These are phyloP conservation scores for Acacia pycnantha DNA, from an alignment of 331 rosid species.

Conservation along the genomic window DNA sequence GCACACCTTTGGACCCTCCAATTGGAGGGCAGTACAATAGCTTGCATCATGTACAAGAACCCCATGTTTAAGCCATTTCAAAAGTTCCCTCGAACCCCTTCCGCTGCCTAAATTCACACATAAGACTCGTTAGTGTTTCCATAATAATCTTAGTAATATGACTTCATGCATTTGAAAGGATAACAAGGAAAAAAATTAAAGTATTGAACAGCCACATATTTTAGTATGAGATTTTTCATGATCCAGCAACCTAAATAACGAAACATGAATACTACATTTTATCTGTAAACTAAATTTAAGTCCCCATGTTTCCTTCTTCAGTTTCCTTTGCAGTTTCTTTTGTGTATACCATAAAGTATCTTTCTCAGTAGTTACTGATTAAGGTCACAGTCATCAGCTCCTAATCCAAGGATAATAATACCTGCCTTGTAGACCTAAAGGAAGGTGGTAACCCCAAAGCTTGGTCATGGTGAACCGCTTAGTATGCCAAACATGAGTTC, in stretches of 20 bases:
- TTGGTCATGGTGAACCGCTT: constrained; percentile 82
- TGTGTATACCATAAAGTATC: not conserved
- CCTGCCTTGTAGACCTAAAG: constrained; percentile 81
- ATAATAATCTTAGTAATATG: not conserved
- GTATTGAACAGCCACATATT: not conserved
- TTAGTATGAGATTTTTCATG: constrained; percentile 5
- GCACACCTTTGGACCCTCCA: constrained; percentile 89
- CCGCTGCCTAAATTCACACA: constrained; percentile 52
- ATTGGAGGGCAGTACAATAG: constrained; percentile 65
- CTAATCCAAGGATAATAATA: constrained; percentile 20
- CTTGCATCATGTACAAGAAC: constrained; percentile 81
- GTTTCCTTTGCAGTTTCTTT: not conserved
- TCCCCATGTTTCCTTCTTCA: not conserved
- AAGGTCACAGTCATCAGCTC: not conserved
- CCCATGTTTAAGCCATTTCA: constrained; percentile 67
- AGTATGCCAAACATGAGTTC: constrained; percentile 97
- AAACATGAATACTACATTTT: not conserved
- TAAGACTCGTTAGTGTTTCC: constrained; percentile 15
- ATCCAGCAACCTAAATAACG: not conserved
- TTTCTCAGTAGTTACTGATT: not conserved
- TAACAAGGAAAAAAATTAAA: not conserved
- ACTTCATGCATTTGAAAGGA: not conserved
- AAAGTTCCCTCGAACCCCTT: constrained; percentile 74
- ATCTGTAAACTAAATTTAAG: constrained; percentile 10
- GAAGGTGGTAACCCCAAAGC: constrained; percentile 87